A percentile compares a stretch with the other conserved stretches of the same genome.
Evolutionary conservation across 768 basidiomycete species (phyloP).

Genomic region (Termitomyces heimii): DNA sequence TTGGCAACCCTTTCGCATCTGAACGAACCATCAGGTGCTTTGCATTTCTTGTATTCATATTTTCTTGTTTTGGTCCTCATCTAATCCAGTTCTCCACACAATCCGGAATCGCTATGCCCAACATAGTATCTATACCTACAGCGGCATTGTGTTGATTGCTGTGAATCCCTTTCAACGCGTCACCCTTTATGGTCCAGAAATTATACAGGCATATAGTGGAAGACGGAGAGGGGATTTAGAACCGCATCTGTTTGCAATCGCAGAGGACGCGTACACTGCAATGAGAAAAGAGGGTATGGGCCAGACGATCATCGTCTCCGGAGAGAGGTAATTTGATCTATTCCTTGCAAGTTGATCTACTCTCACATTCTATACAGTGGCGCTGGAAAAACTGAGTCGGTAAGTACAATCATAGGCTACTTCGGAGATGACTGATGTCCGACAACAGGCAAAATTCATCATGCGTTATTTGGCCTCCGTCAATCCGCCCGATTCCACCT

Average conservation of each 20-base stretch:
- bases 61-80: neutral
- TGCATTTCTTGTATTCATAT: neutral
- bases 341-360: slow-evolving; percentile 5
- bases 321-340: slow-evolving; percentile 70
- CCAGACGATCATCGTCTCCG: slow-evolving; percentile 98
- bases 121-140: slow-evolving; percentile 98
- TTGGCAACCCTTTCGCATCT: slow-evolving; percentile 96
- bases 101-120: slow-evolving; percentile 96
- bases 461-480: slow-evolving; percentile 99
- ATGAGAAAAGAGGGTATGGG: slow-evolving; percentile 93
- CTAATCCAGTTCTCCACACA: slow-evolving; percentile 77
- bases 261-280: slow-evolving; percentile 97
- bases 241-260: slow-evolving; percentile 97
- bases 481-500: slow-evolving; percentile 67
- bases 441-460: slow-evolving; percentile 86
- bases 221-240: slow-evolving; percentile 91
- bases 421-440: slow-evolving; percentile 2
- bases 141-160: slow-evolving; percentile 97
- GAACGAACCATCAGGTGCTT: slow-evolving; percentile 91
- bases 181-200: slow-evolving; percentile 93
- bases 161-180: slow-evolving; percentile 99
- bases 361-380: slow-evolving; percentile 52
- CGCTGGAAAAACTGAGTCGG: slow-evolving; percentile 98
- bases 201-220: slow-evolving; percentile 95
- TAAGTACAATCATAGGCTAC: slow-evolving; percentile 21